A percentile compares a stretch with the other conserved stretches of the same genome.
Evolutionary conservation across 257 asterid species (phyloP).

Genomic region (Solanum peruvianum): DNA sequence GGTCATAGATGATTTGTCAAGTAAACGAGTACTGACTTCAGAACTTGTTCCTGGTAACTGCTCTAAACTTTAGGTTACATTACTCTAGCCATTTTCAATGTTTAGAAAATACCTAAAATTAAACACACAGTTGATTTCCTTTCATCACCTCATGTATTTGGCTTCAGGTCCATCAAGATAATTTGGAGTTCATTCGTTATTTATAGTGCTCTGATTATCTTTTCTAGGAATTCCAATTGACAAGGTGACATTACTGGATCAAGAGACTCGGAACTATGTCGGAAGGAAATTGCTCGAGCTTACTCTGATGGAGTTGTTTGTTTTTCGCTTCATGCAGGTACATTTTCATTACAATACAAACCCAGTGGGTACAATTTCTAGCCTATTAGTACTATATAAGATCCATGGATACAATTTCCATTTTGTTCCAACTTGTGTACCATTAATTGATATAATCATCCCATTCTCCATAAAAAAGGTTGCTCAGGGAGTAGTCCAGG

Average conservation of each 20-base stretch:
- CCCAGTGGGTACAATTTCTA: not conserved
- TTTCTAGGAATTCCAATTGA: constrained; percentile 78
- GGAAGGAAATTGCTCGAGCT: constrained; percentile 82
- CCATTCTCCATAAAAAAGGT: not conserved
- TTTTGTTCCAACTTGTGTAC: not conserved
- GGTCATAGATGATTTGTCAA: constrained; percentile 67
- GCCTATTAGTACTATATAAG: not conserved
- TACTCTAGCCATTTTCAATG: not conserved
- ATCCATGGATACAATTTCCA: not conserved
- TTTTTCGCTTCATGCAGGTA: constrained; percentile 96
- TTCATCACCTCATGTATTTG: not conserved
- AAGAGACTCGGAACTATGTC: constrained; percentile 73
- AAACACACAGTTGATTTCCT: not conserved
- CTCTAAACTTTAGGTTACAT: constrained; percentile 1
- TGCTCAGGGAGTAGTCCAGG: not conserved
- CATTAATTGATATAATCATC: not conserved
- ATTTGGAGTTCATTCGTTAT: not conserved
- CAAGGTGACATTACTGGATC: constrained; percentile 68
- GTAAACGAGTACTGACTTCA: constrained; percentile 77
- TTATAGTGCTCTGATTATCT: constrained; percentile 2
- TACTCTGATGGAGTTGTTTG: constrained; percentile 69
- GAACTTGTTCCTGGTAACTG: constrained; percentile 82
- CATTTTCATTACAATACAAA: constrained; percentile 2
- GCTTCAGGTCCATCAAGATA: not conserved
- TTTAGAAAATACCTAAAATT: not conserved